Evolutionary conservation across 495 filamentous ascomycete species (phyloP), one percentile per base, ranked within the genome.

Genomic region (Penicillium cinerascens): DNA sequence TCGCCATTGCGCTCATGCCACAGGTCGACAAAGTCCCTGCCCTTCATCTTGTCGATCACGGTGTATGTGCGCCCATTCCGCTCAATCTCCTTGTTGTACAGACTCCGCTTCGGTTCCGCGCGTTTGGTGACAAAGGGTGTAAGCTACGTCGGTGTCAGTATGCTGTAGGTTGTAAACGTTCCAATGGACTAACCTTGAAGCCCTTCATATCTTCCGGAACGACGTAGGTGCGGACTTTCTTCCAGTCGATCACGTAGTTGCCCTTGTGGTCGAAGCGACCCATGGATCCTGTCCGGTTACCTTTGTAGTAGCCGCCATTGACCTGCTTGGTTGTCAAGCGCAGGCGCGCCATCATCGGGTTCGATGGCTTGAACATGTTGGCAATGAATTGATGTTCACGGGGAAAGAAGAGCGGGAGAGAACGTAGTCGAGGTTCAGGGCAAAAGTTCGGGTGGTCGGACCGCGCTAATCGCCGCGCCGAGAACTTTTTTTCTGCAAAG

Each of bases 221-320:
- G 18, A 88, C 85, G 69, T 95, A 98, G 13, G 90, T 95, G 64
- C 93, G 87, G 53, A 96, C 90, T 71, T 93, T 96, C 20, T 74
- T 59, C 79, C 80, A 92, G 51, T 97, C 86, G 59, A 96, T 84
- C 8, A 84, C 66, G 68, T 91, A 98, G 27, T 84, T 84, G 66
- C 92, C 92, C 70, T 85, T 80, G 66, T 88, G 89, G 17, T 89
- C 91, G 70, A 96, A 92, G 27, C 75, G 68, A 55, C 93, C 93
- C 84, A 92, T 89, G 35, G 85, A 82, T 11, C 95, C 95, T 0
- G 88, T 83, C 20, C 92, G 79, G 52, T 83, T 97, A 65, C 95
- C 95, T 77, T 97, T 97, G 82, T 97, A 97, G 81, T 85, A 98
- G 44, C 89, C 93, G 67, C 91, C 90, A 66, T 87, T 87, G 73